phyloP scores from a whole-genome alignment of 2,329 filamentous ascomycete species.

The Coleophoma eucalyptorum region DNA sequence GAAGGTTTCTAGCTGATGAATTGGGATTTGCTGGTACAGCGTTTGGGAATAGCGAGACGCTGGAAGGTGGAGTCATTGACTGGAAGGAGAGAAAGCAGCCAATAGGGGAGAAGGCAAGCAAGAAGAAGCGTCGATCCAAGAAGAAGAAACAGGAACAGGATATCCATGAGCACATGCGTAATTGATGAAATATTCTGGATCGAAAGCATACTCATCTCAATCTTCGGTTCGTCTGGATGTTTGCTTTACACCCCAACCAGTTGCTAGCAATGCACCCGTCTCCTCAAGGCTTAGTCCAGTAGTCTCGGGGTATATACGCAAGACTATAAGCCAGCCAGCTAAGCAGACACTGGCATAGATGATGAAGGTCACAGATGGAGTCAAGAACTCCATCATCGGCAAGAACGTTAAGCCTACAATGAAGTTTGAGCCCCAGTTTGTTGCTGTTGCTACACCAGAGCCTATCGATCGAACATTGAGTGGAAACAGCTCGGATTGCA shows the following conservation, averaged over 20 bases:
- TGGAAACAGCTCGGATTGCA: slow-evolving; percentile 90
- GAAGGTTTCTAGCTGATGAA: no score
- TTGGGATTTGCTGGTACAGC: no score
- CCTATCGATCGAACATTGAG: slow-evolving; percentile 69
- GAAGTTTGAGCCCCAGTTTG: slow-evolving; percentile 87
- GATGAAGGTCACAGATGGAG: slow-evolving; percentile 73
- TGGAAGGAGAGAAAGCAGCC: no score
- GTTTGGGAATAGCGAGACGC: no score
- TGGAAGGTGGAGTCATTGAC: no score
- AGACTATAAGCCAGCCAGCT: slow-evolving; percentile 64
- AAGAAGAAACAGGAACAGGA: no score
- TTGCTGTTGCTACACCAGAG: slow-evolving; percentile 70
- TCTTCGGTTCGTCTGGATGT: slow-evolving; percentile 24
- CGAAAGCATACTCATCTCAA: no score
- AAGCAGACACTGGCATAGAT: slow-evolving; percentile 73
- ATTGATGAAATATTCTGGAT: no score
- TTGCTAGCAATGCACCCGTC: slow-evolving; percentile 64
- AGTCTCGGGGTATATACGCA: slow-evolving; percentile 81
- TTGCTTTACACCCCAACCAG: slow-evolving; percentile 68
- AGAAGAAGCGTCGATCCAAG: no score
- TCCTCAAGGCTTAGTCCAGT: slow-evolving; percentile 79
- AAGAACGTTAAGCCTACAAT: slow-evolving; percentile 82
- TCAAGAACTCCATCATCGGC: slow-evolving; percentile 76
- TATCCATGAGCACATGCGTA: no score
- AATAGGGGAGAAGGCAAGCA: no score